Evolutionary conservation across 805 yeast species (phyloP), one percentile per base, ranked within the genome.

Genomic region (Phaffomyces antillensis): DNA sequence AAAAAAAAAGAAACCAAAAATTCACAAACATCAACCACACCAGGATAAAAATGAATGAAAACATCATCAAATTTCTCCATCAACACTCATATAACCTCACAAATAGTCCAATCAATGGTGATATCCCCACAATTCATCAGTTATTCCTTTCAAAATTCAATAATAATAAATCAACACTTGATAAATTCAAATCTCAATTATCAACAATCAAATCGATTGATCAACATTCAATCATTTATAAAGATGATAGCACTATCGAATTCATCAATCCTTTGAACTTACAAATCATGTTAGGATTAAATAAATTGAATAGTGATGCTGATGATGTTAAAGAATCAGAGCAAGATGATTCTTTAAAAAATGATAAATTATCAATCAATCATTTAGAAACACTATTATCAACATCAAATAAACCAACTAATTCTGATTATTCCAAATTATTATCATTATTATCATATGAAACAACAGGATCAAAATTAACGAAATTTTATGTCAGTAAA

Each of bases 401-500:
- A n/a, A n/a, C 35, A 31, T 44, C 42, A 24, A 23, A 41, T 8
- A 12, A 45, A 12, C 23, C 23, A 20, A 20, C 23, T 3, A 25
- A 16, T 15, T 38, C 48, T 3, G 37, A 48, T n/a, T 48, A 50
- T n/a, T 17, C n/a, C 5, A 39, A 45, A n/a, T 39, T 57, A n/a
- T 25, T 48, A 26, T 15, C 43, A 2, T 36, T 56, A 10, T 36
- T 68, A n/a, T 45, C 53, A n/a, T 59, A 59, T 35, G 62, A 67
- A 16, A 63, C 73, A 1, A 68, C 80, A 2, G 64, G 65, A n/a
- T 62, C 61, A 17, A 52, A 49, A 4, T 59, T 79, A 25, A 62
- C 70, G 3, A 63, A 64, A 28, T 69, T 72, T 37, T 63, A 73
- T 39, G 65, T 72, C 0, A 55, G 62, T 40, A 41, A 63, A 16